These are phyloP conservation scores for Aureobasidium lini DNA, from an alignment of 2,329 filamentous ascomycete genomes.

Conservation along the genomic window DNA sequence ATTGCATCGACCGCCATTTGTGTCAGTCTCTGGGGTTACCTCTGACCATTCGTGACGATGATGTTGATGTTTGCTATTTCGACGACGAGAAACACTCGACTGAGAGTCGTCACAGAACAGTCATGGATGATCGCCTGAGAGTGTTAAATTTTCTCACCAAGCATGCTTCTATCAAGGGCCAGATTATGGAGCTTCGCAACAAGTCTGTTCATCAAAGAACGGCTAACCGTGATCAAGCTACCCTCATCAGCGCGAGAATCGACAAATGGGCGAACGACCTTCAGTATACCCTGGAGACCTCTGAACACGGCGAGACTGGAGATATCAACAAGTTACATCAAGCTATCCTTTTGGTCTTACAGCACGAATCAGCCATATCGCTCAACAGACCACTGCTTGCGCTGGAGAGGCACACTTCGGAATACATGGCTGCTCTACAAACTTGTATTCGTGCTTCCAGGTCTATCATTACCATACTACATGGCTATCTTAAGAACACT, in stretches of 20 bases:
- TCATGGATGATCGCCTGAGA: neutral
- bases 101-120: slow-evolving; percentile 13
- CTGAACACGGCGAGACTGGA: slow-evolving; percentile 18
- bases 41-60: slow-evolving; percentile 48
- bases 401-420: slow-evolving; percentile 34
- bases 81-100: slow-evolving; percentile 38
- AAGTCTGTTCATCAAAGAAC: slow-evolving; percentile 43
- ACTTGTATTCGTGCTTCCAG: slow-evolving; percentile 46
- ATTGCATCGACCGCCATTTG: slow-evolving; percentile 48
- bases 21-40: slow-evolving; percentile 51
- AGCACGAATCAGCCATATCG: slow-evolving; percentile 45
- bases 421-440: slow-evolving; percentile 44
- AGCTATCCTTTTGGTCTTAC: slow-evolving; percentile 37
- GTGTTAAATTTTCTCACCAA: slow-evolving; percentile 33
- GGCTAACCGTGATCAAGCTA: slow-evolving; percentile 29
- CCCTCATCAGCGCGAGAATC: slow-evolving; percentile 42
- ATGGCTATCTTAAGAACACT: slow-evolving; percentile 28
- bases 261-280: slow-evolving; percentile 49
- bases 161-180: slow-evolving; percentile 43
- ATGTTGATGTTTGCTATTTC: slow-evolving; percentile 52
- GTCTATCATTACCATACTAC: slow-evolving; percentile 34
- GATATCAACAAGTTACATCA: slow-evolving; percentile 31
- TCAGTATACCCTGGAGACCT: slow-evolving; percentile 29
- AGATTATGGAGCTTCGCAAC: slow-evolving; percentile 47
- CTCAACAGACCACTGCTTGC: slow-evolving; percentile 46